Evolutionary conservation across 306 rosid species (phyloP).

Genomic region (Trifolium subterraneum): DNA sequence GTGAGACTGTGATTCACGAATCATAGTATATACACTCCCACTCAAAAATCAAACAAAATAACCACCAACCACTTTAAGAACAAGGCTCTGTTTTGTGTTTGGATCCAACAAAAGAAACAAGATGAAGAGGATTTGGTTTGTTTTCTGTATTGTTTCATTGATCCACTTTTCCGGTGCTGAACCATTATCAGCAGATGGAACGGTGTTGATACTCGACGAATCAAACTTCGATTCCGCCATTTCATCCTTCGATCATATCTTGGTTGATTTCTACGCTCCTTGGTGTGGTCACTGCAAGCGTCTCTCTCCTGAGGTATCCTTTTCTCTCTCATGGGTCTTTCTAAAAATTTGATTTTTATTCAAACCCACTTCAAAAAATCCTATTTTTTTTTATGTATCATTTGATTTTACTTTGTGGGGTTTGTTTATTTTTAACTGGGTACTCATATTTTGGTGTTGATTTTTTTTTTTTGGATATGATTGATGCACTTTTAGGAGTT

Average conservation of each 20-base stretch:
- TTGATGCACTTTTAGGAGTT: slow-evolving; percentile 12
- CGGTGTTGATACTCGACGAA: slow-evolving; percentile 80
- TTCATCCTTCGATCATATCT: slow-evolving; percentile 71
- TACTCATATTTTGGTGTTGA: slow-evolving; percentile 1
- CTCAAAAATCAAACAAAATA: neutral
- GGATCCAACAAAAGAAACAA: slow-evolving; percentile 36
- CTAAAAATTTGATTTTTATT: slow-evolving; percentile 12
- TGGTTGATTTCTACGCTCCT: slow-evolving; percentile 95
- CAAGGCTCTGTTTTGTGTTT: slow-evolving; percentile 6
- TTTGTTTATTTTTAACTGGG: neutral
- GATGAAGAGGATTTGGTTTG: slow-evolving; percentile 30
- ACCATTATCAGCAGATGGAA: slow-evolving; percentile 69
- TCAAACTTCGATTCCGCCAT: slow-evolving; percentile 89
- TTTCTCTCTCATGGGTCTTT: slow-evolving; percentile 8
- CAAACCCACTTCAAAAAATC: neutral
- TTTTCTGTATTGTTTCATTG: slow-evolving; percentile 5
- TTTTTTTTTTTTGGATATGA: neutral
- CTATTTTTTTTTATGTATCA: neutral
- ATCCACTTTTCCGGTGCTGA: slow-evolving; percentile 45
- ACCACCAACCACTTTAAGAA: neutral
- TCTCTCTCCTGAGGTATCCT: slow-evolving; percentile 85
- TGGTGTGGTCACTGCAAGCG: slow-evolving; percentile 99
- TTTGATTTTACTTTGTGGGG: neutral
- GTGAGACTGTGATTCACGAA: neutral
- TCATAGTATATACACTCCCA: neutral